Percentiles rank a stretch among this genome's conserved stretches.
These are phyloP conservation scores for Pythium guiyangense DNA, from an alignment of 352 stramenopile species.

Conservation along the genomic window DNA sequence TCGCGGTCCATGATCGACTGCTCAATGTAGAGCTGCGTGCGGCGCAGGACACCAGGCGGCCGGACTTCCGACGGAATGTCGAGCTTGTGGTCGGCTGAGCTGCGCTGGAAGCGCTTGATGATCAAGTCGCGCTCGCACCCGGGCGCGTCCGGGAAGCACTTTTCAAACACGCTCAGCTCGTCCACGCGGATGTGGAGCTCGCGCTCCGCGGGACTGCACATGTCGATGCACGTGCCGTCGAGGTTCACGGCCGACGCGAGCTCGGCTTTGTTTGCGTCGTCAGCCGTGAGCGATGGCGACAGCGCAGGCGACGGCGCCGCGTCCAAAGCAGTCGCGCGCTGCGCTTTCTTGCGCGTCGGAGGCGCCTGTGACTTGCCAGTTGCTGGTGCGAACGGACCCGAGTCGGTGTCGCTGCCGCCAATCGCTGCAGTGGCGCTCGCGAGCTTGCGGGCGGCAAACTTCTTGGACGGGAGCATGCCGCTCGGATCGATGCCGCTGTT, in stretches of 20 bases:
- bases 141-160: conserved; percentile 59
- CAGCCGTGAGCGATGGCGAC: not conserved
- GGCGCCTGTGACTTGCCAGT: conserved; percentile 9
- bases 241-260: conserved; percentile 61
- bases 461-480: conserved; percentile 10
- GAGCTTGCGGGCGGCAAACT: conserved; percentile 2
- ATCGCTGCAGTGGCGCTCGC: not conserved
- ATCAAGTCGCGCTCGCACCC: conserved; percentile 63
- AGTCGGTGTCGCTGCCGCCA: conserved; percentile 10
- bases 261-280: conserved; percentile 47
- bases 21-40: conserved; percentile 83
- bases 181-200: conserved; percentile 84
- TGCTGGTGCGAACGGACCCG: conserved; percentile 5
- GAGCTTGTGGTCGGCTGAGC: conserved; percentile 82
- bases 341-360: conserved; percentile 22
- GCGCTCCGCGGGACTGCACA: conserved; percentile 77
- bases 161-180: conserved; percentile 85
- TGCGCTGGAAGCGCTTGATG: conserved; percentile 87
- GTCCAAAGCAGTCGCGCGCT: conserved; percentile 7
- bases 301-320: not conserved
- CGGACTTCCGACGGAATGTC: conserved; percentile 80
- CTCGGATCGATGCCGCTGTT: not conserved
- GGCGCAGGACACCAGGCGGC: conserved; percentile 68
- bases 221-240: conserved; percentile 76
- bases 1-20: conserved; percentile 85